phyloP scores from a whole-genome alignment of 2,329 filamentous ascomycete species.

The Beauveria rudraprayagi region DNA sequence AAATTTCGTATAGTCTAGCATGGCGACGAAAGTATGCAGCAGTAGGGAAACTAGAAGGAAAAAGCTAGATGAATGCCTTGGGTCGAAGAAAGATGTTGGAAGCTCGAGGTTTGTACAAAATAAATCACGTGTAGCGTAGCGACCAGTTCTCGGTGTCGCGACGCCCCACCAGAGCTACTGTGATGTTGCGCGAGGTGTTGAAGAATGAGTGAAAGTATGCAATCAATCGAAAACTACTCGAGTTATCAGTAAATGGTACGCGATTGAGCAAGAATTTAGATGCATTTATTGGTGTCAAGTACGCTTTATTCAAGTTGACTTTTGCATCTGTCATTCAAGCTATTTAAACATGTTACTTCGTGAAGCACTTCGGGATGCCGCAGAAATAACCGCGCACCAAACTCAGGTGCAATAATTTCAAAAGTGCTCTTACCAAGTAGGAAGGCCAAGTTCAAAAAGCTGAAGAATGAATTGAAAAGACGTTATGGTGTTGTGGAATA shows the following conservation, averaged over 20 bases:
- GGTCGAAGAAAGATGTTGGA: not conserved
- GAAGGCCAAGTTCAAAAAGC: too few relatives aligned
- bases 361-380: not conserved
- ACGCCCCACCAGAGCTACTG: not conserved
- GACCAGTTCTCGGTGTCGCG: not conserved
- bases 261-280: too few relatives aligned
- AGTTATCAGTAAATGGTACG: too few relatives aligned
- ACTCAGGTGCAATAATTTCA: not conserved
- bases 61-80: constrained; percentile 27
- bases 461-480: not conserved
- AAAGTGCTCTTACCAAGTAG: too few relatives aligned
- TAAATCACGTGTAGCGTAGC: constrained; percentile 4
- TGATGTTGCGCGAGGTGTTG: not conserved
- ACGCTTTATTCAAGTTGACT: not conserved
- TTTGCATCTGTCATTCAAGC: not conserved
- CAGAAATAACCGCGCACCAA: not conserved
- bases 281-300: not conserved
- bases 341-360: too few relatives aligned
- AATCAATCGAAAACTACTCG: not conserved
- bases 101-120: constrained; percentile 3
- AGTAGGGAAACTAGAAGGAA: not conserved
- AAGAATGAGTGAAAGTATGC: not conserved
- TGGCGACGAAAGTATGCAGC: not conserved
- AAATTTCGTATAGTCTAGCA: constrained; percentile 58
- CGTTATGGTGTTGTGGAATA: too few relatives aligned